These are phyloP conservation scores for Macrolepiota dolichaula DNA, from an alignment of 768 basidiomycete genomes.

Conservation along the genomic window DNA sequence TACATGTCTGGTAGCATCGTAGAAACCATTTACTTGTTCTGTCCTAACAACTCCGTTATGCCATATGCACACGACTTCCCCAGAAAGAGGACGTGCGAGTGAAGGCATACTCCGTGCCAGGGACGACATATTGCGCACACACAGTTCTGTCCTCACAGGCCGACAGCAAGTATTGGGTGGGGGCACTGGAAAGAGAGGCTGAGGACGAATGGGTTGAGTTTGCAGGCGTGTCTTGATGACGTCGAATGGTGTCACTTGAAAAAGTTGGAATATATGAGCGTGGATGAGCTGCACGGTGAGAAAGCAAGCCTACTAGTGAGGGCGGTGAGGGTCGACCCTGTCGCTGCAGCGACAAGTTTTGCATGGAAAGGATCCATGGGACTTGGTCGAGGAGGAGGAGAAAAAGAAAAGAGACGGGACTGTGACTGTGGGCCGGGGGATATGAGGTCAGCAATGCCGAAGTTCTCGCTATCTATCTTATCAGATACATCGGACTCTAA, in stretches of 20 bases:
- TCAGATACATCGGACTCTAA: conserved; percentile 28
- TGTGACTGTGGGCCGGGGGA: conserved; percentile 2
- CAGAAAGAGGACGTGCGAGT: conserved; percentile 43
- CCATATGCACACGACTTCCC: conserved; percentile 77
- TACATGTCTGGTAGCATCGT: conserved; percentile 80
- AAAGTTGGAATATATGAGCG: neutral
- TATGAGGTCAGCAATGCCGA: conserved; percentile 1
- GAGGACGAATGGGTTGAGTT: conserved; percentile 69
- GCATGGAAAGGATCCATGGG: conserved; percentile 74
- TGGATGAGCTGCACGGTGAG: neutral
- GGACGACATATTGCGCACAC: conserved; percentile 79
- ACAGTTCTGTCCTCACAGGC: conserved; percentile 47
- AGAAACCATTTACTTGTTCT: conserved; percentile 80
- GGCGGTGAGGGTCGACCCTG: conserved; percentile 78
- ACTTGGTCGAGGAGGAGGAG: conserved; percentile 7
- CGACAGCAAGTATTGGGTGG: conserved; percentile 68
- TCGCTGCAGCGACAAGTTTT: conserved; percentile 76
- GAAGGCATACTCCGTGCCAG: conserved; percentile 30
- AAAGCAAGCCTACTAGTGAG: conserved; percentile 60
- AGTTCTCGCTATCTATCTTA: conserved; percentile 16
- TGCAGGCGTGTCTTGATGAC: conserved; percentile 96
- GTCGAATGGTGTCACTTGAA: conserved; percentile 96
- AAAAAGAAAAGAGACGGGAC: conserved; percentile 7
- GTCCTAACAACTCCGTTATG: conserved; percentile 66
- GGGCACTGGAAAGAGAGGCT: conserved; percentile 49